A percentile compares a stretch with the other conserved stretches of the same genome.
phyloP scores from a whole-genome alignment of 805 yeast genomes.

The Lipomyces spencermartinsiae region DNA sequence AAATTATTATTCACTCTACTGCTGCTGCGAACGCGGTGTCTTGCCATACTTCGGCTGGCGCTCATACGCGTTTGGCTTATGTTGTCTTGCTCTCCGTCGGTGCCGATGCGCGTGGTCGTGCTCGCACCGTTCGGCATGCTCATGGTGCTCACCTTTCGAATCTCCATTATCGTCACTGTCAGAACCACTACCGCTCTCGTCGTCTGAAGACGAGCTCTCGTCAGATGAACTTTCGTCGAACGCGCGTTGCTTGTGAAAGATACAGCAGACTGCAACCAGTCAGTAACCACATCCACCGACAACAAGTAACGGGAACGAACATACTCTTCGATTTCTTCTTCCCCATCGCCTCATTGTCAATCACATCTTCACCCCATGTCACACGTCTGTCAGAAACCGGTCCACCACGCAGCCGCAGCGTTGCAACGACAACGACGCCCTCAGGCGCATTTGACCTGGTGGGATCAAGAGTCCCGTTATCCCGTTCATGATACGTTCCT shows the following conservation, averaged over 20 bases:
- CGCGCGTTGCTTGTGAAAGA: constrained; percentile 50
- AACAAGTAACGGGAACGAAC: constrained; percentile 30
- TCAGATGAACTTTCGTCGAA: constrained; percentile 49
- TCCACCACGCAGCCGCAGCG: constrained; percentile 35
- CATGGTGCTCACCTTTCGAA: constrained; percentile 19
- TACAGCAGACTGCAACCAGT: constrained; percentile 63
- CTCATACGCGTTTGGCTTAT: constrained; percentile 85
- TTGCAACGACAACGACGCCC: constrained; percentile 22
- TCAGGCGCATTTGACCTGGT: constrained; percentile 2
- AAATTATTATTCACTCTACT: not conserved
- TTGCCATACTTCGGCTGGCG: constrained; percentile 62
- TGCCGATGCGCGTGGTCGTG: constrained; percentile 23
- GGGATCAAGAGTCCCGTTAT: constrained; percentile 10
- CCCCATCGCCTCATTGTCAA: constrained; percentile 88
- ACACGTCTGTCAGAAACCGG: constrained; percentile 53
- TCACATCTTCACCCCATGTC: constrained; percentile 81
- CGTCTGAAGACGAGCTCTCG: constrained; percentile 46
- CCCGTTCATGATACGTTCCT: constrained; percentile 21
- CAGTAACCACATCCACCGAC: constrained; percentile 36
- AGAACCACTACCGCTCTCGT: constrained; percentile 49
- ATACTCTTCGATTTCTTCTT: constrained; percentile 82
- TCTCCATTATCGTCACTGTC: constrained; percentile 47
- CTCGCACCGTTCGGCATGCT: constrained; percentile 8
- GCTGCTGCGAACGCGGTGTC: constrained; percentile 1
- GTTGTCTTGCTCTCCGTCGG: constrained; percentile 47